Evolutionary conservation across 225 moss, liverwort and hornwort species (phyloP).

Genomic region (Rhytidiadelphus loreus): DNA sequence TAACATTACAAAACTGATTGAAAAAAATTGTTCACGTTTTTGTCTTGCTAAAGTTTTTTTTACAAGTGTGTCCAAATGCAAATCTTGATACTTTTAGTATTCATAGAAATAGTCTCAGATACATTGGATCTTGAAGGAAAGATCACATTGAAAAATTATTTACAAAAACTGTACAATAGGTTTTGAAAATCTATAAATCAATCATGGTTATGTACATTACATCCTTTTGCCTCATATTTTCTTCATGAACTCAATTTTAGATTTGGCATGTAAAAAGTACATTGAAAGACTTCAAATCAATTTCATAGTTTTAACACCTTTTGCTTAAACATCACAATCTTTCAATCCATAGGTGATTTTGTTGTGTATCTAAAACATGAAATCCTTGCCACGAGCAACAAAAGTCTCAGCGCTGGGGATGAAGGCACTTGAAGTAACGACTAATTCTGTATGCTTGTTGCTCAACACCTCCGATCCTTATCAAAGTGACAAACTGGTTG

Average conservation of each 20-base stretch:
- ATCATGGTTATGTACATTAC: neutral
- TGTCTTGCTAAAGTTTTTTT: neutral
- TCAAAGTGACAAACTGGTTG: neutral
- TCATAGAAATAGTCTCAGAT: neutral
- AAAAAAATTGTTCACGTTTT: neutral
- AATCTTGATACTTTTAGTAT: neutral
- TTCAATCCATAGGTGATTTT: neutral
- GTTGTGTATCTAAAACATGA: neutral
- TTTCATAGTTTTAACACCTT: neutral
- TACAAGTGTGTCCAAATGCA: neutral
- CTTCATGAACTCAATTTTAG: neutral
- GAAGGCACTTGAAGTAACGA: neutral
- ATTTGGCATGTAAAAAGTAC: neutral
- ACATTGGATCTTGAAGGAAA: rapidly evolving
- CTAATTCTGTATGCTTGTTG: neutral
- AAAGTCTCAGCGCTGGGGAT: neutral
- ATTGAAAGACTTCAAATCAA: neutral
- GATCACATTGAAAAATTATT: neutral
- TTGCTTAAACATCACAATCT: neutral
- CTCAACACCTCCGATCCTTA: neutral
- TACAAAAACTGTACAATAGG: neutral
- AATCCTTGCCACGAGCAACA: neutral
- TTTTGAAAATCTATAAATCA: neutral
- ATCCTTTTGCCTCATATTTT: neutral
- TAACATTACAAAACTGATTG: neutral